Percentiles rank a stretch among this genome's conserved stretches.
phyloP scores from a whole-genome alignment of 2,329 filamentous ascomycete species.

The Colletotrichum gigasporum region DNA sequence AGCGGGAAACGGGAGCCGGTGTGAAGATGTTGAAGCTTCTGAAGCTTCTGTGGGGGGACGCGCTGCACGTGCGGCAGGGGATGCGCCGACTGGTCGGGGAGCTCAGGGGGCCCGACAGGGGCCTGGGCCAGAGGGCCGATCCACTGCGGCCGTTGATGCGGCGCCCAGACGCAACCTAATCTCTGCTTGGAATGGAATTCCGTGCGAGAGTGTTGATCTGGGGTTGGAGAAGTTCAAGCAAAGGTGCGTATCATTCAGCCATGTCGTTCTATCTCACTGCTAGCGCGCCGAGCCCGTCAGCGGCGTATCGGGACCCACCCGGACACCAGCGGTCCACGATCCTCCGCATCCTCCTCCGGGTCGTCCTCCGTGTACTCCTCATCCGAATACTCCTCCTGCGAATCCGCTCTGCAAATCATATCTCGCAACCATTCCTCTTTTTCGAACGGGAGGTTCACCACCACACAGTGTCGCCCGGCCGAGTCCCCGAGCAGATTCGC shows the following conservation, averaged over 20 bases:
- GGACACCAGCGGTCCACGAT: no score
- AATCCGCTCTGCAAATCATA: background rate
- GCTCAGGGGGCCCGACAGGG: slow-evolving; percentile 17
- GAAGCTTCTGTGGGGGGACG: slow-evolving; percentile 13
- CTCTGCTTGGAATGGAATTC: background rate
- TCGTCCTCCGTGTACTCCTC: no score
- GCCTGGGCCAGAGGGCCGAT: background rate
- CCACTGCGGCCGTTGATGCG: background rate
- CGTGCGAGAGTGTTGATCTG: background rate
- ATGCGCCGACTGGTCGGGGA: slow-evolving; percentile 28
- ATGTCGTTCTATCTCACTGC: no score
- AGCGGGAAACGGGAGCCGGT: background rate
- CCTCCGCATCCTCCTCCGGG: no score
- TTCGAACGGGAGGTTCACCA: background rate
- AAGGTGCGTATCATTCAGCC: no score
- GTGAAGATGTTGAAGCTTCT: slow-evolving; percentile 1
- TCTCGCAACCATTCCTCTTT: background rate
- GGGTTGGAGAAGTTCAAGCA: no score
- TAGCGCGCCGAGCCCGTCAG: no score
- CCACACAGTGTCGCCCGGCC: background rate
- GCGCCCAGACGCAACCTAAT: slow-evolving; percentile 6
- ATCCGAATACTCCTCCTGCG: background rate
- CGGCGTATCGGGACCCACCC: no score
- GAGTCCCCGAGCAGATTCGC: background rate
- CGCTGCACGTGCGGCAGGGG: slow-evolving; percentile 29